These are phyloP conservation scores for Ashbya aceris DNA, from an alignment of 1,139 yeast genomes.

Conservation along the genomic window DNA sequence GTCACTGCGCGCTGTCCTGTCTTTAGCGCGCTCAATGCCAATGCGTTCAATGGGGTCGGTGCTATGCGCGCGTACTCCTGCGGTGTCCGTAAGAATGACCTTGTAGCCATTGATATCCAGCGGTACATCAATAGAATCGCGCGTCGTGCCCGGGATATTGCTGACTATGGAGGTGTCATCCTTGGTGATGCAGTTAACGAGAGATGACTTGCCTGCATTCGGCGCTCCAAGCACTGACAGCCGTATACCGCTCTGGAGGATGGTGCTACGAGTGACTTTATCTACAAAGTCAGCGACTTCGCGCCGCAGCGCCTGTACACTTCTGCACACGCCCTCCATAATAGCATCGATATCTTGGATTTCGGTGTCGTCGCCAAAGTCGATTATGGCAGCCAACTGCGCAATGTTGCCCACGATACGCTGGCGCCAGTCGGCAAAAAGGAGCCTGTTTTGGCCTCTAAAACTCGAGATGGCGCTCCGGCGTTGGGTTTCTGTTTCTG, in stretches of 20 bases:
- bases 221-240: constrained; percentile 82
- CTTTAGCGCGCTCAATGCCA: constrained; percentile 73
- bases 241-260: constrained; percentile 65
- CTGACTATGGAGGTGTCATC: constrained; percentile 90
- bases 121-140: constrained; percentile 79
- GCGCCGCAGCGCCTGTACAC: constrained; percentile 34
- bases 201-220: constrained; percentile 90
- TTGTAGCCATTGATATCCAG: constrained; percentile 79
- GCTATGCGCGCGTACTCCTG: constrained; percentile 63
- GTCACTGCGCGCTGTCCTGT: constrained; percentile 50
- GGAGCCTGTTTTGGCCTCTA: constrained; percentile 51
- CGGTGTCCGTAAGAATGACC: constrained; percentile 82
- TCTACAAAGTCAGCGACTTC: constrained; percentile 44
- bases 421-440: constrained; percentile 60
- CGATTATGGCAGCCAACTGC: constrained; percentile 75
- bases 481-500: constrained; percentile 88
- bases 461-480: constrained; percentile 64
- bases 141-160: constrained; percentile 85
- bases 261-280: constrained; percentile 50
- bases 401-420: constrained; percentile 61
- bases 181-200: constrained; percentile 62
- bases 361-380: constrained; percentile 93
- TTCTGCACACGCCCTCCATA: constrained; percentile 40
- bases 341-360: constrained; percentile 49
- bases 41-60: constrained; percentile 63